These are phyloP conservation scores for Ilex asprella DNA, from an alignment of 257 asterid species.

Conservation along the genomic window DNA sequence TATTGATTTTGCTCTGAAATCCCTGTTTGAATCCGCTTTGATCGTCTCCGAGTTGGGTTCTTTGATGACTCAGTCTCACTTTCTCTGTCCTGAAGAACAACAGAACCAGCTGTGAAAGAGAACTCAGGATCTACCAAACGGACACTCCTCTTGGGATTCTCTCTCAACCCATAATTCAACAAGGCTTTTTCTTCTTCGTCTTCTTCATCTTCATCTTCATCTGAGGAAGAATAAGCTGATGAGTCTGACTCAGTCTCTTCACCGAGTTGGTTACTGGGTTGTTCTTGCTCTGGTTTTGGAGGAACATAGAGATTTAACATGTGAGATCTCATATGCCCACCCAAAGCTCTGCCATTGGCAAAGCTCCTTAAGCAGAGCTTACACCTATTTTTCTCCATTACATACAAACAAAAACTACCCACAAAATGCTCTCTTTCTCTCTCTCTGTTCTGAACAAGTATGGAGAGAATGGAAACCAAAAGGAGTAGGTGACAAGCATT, in stretches of 20 bases:
- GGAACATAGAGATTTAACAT: slow-evolving; percentile 32
- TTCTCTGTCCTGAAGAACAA: slow-evolving; percentile 41
- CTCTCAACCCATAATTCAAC: slow-evolving; percentile 14
- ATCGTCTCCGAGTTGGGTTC: slow-evolving; percentile 32
- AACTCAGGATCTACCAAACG: slow-evolving; percentile 24
- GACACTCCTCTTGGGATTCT: slow-evolving; percentile 16
- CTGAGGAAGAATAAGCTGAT: slow-evolving; percentile 15
- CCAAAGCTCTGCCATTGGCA: slow-evolving; percentile 75
- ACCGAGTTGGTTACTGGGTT: neutral
- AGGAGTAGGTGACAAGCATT: slow-evolving; percentile 89
- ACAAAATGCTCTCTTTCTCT: slow-evolving; percentile 20
- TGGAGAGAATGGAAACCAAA: slow-evolving; percentile 49
- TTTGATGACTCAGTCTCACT: slow-evolving; percentile 56
- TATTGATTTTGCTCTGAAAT: slow-evolving; percentile 15
- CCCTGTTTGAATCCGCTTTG: slow-evolving; percentile 40
- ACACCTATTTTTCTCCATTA: slow-evolving; percentile 77
- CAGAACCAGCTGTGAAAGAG: slow-evolving; percentile 20
- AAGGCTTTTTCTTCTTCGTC: slow-evolving; percentile 14
- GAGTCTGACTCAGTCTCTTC: slow-evolving; percentile 29
- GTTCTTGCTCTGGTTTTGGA: slow-evolving; percentile 3
- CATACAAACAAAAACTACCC: slow-evolving; percentile 5
- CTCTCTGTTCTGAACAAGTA: slow-evolving; percentile 22
- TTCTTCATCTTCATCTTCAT: slow-evolving; percentile 19
- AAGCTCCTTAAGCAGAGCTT: slow-evolving; percentile 59
- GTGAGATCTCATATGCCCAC: slow-evolving; percentile 97